A percentile compares a stretch with the other conserved stretches of the same genome.
Conservation (phyloP, 345 rosid species). For the Dipteronia sinensis region DNA sequence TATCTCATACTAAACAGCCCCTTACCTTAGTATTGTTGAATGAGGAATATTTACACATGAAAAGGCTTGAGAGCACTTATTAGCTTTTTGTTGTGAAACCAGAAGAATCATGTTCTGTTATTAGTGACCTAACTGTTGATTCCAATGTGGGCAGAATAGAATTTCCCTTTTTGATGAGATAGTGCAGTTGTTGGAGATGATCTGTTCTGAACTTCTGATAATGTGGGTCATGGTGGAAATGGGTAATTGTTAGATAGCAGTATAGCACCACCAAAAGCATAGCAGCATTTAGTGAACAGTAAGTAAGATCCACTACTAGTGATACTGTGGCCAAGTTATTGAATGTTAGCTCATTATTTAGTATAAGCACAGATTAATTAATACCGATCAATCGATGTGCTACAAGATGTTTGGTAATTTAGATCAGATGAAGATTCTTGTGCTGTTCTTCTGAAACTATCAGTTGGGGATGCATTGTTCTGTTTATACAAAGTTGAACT, state of each 20-base stretch:
- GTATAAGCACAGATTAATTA: not conserved
- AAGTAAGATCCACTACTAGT: conserved; percentile 13
- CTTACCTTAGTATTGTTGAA: not conserved
- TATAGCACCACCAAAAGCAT: not conserved
- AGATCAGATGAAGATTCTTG: not conserved
- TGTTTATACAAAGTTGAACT: not conserved
- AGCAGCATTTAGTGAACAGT: conserved; percentile 13
- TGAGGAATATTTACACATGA: not conserved
- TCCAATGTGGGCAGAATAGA: not conserved
- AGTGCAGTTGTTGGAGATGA: conserved; percentile 10
- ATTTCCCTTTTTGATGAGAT: not conserved
- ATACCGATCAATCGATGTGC: not conserved
- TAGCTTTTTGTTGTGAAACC: not conserved
- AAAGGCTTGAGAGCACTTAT: not conserved
- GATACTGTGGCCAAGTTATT: not conserved
- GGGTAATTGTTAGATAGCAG: not conserved
- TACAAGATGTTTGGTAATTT: not conserved
- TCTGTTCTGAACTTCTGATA: not conserved
- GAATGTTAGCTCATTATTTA: not conserved
- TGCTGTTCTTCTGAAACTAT: not conserved
- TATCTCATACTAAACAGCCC: too few relatives aligned
- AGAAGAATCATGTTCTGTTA: not conserved
- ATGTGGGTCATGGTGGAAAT: not conserved
- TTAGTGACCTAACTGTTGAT: not conserved
- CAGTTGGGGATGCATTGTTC: not conserved